phyloP scores from a whole-genome alignment of 1,139 yeast species.

The Saccharomyces hybrid region DNA sequence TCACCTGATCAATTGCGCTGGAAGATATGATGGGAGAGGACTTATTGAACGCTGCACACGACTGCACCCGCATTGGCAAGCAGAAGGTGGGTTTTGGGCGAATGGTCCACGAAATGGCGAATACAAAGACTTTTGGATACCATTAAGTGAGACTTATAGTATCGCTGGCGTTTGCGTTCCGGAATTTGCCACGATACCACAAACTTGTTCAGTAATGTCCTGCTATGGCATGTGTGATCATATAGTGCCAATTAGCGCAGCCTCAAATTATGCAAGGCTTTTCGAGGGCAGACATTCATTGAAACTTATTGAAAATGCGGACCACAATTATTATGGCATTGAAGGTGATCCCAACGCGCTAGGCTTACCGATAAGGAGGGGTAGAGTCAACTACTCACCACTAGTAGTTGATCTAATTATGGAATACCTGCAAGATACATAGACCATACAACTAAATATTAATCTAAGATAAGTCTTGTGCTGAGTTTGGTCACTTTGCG shows the following conservation, averaged over 20 bases:
- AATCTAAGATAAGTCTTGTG: neutral
- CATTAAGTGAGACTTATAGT: slow-evolving; percentile 47
- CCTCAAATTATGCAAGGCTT: slow-evolving; percentile 48
- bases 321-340: slow-evolving; percentile 69
- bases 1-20: slow-evolving; percentile 61
- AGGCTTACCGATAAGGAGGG: slow-evolving; percentile 39
- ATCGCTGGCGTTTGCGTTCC: slow-evolving; percentile 47
- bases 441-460: neutral
- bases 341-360: slow-evolving; percentile 35
- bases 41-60: slow-evolving; percentile 27
- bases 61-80: slow-evolving; percentile 32
- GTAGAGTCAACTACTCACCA: slow-evolving; percentile 51
- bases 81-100: slow-evolving; percentile 35
- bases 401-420: slow-evolving; percentile 36
- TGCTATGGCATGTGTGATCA: slow-evolving; percentile 65
- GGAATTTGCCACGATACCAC: slow-evolving; percentile 38
- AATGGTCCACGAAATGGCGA: slow-evolving; percentile 47
- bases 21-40: slow-evolving; percentile 46
- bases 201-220: slow-evolving; percentile 50
- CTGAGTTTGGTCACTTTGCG: neutral
- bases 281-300: slow-evolving; percentile 55
- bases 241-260: slow-evolving; percentile 54
- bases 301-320: slow-evolving; percentile 57
- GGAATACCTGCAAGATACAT: neutral
- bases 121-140: slow-evolving; percentile 36